phyloP scores from a whole-genome alignment of 257 asterid genomes.

The Ligustrum vulgare region DNA sequence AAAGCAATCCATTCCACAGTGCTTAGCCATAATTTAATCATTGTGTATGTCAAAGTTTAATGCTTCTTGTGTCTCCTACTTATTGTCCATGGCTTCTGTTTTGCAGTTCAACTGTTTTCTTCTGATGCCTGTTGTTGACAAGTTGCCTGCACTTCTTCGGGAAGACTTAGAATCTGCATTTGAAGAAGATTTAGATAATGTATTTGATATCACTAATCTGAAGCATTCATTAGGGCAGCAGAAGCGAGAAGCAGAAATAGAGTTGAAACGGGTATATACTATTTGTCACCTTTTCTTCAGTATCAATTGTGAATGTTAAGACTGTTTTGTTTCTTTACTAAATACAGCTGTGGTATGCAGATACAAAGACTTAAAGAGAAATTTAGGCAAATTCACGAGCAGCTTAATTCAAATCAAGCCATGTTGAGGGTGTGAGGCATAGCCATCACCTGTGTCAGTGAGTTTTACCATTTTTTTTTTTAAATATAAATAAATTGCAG shows the following conservation, averaged over 20 bases:
- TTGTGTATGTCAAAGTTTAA: neutral
- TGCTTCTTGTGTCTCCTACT: conserved; percentile 12
- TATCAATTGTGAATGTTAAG: neutral
- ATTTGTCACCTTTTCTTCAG: conserved; percentile 9
- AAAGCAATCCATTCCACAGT: neutral
- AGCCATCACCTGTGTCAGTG: neutral
- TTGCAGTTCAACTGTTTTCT: conserved; percentile 96
- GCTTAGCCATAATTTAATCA: neutral
- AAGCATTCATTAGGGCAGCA: conserved; percentile 71
- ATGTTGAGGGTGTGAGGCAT: conserved; percentile 23
- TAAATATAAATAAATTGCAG: neutral
- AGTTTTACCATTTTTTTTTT: conserved; percentile 10
- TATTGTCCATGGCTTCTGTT: conserved; percentile 25
- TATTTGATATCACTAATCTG: conserved; percentile 73
- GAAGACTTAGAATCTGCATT: conserved; percentile 86
- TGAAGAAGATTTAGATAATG: conserved; percentile 70
- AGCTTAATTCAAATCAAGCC: conserved; percentile 55
- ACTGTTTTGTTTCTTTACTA: conserved; percentile 3
- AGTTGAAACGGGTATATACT: conserved; percentile 69
- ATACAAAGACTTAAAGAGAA: conserved; percentile 81
- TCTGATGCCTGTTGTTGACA: conserved; percentile 95
- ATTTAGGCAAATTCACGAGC: conserved; percentile 73
- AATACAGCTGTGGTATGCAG: conserved; percentile 42
- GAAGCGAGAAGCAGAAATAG: conserved; percentile 77
- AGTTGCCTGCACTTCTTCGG: conserved; percentile 87